These are phyloP conservation scores for Rhododendron ferrugineum DNA, from an alignment of 148 eudicot genomes.

Conservation along the genomic window DNA sequence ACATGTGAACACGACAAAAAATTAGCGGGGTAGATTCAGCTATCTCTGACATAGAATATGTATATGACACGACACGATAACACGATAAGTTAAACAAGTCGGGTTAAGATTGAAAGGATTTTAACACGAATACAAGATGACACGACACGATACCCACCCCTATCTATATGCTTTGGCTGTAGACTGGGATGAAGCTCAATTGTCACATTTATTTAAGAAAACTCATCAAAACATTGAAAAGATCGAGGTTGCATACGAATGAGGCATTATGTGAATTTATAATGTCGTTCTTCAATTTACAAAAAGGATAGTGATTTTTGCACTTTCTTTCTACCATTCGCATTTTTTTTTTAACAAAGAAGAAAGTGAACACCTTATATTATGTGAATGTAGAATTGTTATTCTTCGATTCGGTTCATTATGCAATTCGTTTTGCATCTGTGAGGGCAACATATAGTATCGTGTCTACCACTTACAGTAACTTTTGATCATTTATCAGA, in stretches of 20 bases:
- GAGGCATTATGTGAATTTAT: background rate
- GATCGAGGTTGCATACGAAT: background rate
- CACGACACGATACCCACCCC: no score
- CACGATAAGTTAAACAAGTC: no score
- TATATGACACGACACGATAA: no score
- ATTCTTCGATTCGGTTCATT: background rate
- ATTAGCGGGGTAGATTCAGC: no score
- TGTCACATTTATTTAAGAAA: background rate
- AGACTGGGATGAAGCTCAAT: background rate
- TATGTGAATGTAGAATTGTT: background rate
- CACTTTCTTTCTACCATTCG: background rate
- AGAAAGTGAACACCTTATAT: no score
- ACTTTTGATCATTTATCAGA: background rate
- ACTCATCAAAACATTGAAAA: background rate
- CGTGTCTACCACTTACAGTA: no score
- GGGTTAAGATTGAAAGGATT: no score
- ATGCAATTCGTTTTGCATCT: background rate
- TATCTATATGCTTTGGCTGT: background rate
- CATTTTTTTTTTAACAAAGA: no score
- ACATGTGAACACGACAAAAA: no score
- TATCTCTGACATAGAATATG: no score
- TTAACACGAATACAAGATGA: no score
- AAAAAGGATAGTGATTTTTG: background rate
- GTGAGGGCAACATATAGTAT: background rate
- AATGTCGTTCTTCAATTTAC: background rate